Conservation (phyloP, 2,329 filamentous ascomycete species). For the Alternaria solani region DNA sequence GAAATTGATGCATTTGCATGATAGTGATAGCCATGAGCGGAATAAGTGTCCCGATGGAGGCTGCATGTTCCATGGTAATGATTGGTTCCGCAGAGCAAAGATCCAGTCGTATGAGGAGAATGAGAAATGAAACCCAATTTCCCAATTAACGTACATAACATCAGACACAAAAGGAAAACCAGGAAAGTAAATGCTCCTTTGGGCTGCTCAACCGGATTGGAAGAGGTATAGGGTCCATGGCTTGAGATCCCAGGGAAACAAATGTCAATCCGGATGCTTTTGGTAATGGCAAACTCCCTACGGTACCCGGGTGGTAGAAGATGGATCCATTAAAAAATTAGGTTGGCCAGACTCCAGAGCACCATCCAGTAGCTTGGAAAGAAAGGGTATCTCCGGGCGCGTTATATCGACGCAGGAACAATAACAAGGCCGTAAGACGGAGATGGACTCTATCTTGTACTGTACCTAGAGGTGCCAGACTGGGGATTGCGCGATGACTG, state of each 20-base stretch:
- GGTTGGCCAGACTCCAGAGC: conserved; percentile 41
- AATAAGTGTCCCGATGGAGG: conserved; percentile 13
- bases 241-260: conserved; percentile 27
- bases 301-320: conserved; percentile 33
- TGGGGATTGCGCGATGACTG: conserved; percentile 35
- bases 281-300: conserved; percentile 33
- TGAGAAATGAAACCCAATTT: conserved; percentile 21
- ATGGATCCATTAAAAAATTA: conserved; percentile 38
- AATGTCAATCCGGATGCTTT: conserved; percentile 38
- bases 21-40: conserved; percentile 14
- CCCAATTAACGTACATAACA: conserved; percentile 28
- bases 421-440: conserved; percentile 36
- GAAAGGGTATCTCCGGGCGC: conserved; percentile 49
- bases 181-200: conserved; percentile 21
- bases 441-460: conserved; percentile 39
- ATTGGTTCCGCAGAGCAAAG: conserved; percentile 12
- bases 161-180: conserved; percentile 23
- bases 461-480: conserved; percentile 32
- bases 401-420: conserved; percentile 42
- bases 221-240: conserved; percentile 20
- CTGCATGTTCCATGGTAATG: conserved; percentile 14
- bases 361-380: conserved; percentile 39
- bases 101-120: conserved; percentile 13
- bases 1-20: conserved; percentile 14
- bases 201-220: conserved; percentile 19